These are phyloP conservation scores for Candida tropicalis DNA, from an alignment of 1,139 yeast genomes.

Conservation along the genomic window DNA sequence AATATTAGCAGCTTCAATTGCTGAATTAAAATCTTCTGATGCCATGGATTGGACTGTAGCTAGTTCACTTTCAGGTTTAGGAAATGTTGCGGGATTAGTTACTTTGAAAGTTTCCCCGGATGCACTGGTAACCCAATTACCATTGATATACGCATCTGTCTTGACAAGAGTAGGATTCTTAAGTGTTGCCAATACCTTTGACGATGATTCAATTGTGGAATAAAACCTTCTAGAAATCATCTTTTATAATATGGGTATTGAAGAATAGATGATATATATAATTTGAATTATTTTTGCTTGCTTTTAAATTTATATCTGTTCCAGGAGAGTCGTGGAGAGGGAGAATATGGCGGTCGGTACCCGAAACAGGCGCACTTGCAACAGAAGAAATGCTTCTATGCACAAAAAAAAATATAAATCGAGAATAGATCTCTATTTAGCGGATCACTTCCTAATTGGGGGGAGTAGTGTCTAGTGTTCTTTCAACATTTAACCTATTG, in stretches of 20 bases:
- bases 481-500: neutral
- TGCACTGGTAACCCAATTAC: slow-evolving; percentile 40
- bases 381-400: no score
- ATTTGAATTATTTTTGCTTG: no score
- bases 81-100: slow-evolving; percentile 45
- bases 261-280: no score
- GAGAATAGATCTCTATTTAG: no score
- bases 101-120: slow-evolving; percentile 37
- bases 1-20: slow-evolving; percentile 39
- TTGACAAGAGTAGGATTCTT: slow-evolving; percentile 35
- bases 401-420: neutral
- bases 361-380: no score
- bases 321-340: no score
- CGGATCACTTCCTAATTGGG: no score
- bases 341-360: neutral
- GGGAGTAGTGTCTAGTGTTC: no score
- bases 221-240: slow-evolving; percentile 14
- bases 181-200: slow-evolving; percentile 22
- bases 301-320: no score
- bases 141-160: slow-evolving; percentile 47
- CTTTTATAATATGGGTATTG: no score
- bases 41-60: slow-evolving; percentile 43
- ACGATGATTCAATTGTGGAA: slow-evolving; percentile 17
- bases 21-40: slow-evolving; percentile 35
- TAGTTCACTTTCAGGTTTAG: slow-evolving; percentile 31